These are phyloP conservation scores for Colletotrichum paranaense DNA, from an alignment of 2,329 filamentous ascomycete species.

Conservation along the genomic window DNA sequence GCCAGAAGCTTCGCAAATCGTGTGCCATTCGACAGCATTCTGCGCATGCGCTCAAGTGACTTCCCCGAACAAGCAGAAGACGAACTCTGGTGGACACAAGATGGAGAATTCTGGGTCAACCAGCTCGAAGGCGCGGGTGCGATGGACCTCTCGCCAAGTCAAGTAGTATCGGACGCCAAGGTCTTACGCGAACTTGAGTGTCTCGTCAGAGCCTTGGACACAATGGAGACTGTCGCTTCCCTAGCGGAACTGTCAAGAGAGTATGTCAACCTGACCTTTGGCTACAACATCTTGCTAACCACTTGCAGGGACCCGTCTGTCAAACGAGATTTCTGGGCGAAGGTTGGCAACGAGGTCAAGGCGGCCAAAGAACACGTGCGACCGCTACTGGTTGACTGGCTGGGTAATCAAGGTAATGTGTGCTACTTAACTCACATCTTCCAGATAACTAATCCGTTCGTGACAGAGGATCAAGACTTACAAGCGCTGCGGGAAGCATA, in stretches of 20 bases:
- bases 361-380: slow-evolving; percentile 66
- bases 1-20: slow-evolving; percentile 64
- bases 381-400: slow-evolving; percentile 74
- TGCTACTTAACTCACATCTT: slow-evolving; percentile 37
- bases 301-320: slow-evolving; percentile 43
- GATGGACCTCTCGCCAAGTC: slow-evolving; percentile 50
- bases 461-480: slow-evolving; percentile 59
- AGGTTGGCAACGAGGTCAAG: slow-evolving; percentile 66
- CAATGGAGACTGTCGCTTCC: slow-evolving; percentile 74
- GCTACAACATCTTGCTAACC: slow-evolving; percentile 40
- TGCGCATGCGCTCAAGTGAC: slow-evolving; percentile 55
- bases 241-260: slow-evolving; percentile 62
- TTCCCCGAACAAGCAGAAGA: slow-evolving; percentile 50
- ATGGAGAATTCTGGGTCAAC: slow-evolving; percentile 53
- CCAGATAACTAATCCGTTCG: background rate
- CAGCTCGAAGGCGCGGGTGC: slow-evolving; percentile 50
- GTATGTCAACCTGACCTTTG: slow-evolving; percentile 51
- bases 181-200: slow-evolving; percentile 77
- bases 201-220: slow-evolving; percentile 73
- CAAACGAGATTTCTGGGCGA: slow-evolving; percentile 63
- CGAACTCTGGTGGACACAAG: slow-evolving; percentile 48
- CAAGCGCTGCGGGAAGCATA: slow-evolving; percentile 78
- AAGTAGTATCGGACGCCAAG: slow-evolving; percentile 65
- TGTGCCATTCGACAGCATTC: slow-evolving; percentile 61
- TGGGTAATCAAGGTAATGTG: slow-evolving; percentile 65